These are phyloP conservation scores for Sabuloglossum arenarium DNA, from an alignment of 495 filamentous ascomycete genomes.

Conservation along the genomic window DNA sequence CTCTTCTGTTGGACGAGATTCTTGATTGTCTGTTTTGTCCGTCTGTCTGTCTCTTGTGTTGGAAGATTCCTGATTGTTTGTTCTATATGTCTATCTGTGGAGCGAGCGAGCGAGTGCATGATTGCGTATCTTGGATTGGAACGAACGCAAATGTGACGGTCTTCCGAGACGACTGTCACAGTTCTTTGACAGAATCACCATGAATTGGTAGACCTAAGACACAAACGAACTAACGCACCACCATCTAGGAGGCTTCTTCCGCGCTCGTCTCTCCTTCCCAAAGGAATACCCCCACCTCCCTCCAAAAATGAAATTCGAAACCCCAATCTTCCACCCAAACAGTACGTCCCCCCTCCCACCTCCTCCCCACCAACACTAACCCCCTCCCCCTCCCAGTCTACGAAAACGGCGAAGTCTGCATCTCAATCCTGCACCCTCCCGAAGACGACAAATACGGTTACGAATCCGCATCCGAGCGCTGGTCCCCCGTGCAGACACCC, in stretches of 20 bases:
- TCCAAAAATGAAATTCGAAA: constrained; percentile 78
- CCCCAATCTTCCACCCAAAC: constrained; percentile 86
- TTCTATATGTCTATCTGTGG: too few relatives aligned
- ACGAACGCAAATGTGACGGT: too few relatives aligned
- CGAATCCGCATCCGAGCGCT: constrained; percentile 76
- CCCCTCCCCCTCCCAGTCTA: constrained; percentile 35
- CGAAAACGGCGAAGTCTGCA: constrained; percentile 74
- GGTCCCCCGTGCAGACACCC: constrained; percentile 92
- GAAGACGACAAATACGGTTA: constrained; percentile 95
- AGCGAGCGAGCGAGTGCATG: too few relatives aligned
- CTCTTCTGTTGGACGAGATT: neutral
- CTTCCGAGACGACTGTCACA: too few relatives aligned
- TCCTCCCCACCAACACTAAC: neutral
- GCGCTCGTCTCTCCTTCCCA: constrained; percentile 59
- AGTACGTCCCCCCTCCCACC: constrained; percentile 23
- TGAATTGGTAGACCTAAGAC: neutral
- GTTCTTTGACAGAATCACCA: too few relatives aligned
- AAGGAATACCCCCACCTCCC: constrained; percentile 72
- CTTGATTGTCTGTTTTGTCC: neutral
- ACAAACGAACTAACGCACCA: constrained; percentile 3
- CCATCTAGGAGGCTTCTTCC: constrained; percentile 63
- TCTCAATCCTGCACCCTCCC: constrained; percentile 89
- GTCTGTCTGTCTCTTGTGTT: neutral
- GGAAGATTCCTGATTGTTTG: neutral
- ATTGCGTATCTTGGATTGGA: too few relatives aligned